Percentiles rank a stretch among this genome's conserved stretches.
Evolutionary conservation across 2,329 filamentous ascomycete species (phyloP).

Genomic region (Westerdykella aurantiaca): DNA sequence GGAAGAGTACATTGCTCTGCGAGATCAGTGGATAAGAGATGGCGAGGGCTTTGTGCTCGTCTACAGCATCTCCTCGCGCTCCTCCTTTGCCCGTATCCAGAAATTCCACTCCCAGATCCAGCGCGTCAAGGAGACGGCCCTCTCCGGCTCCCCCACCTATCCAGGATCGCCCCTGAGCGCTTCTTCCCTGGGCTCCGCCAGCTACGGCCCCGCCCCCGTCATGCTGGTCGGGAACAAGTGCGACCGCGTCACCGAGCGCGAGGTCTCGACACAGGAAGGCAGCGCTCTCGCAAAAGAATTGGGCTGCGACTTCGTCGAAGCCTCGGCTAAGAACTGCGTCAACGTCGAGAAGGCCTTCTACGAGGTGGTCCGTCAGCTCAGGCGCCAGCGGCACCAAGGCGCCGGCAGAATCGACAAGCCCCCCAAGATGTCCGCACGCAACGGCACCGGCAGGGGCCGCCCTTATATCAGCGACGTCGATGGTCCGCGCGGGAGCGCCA

Average conservation of each 20-base stretch:
- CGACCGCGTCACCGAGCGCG: constrained; percentile 89
- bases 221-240: constrained; percentile 99
- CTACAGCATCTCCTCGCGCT: constrained; percentile 96
- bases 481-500: constrained; percentile 8
- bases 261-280: constrained; percentile 94
- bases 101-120: constrained; percentile 96
- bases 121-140: constrained; percentile 85
- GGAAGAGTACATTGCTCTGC: constrained; percentile 93
- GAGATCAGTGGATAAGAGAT: constrained; percentile 97
- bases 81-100: constrained; percentile 90
- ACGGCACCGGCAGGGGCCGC: neutral
- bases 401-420: constrained; percentile 11
- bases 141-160: constrained; percentile 67
- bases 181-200: constrained; percentile 48
- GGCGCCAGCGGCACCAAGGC: constrained; percentile 64
- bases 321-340: constrained; percentile 95
- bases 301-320: constrained; percentile 94
- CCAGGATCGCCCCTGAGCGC: constrained; percentile 65
- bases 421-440: constrained; percentile 1
- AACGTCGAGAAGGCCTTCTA: constrained; percentile 99
- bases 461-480: constrained; percentile 7
- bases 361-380: constrained; percentile 87
- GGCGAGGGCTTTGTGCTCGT: constrained; percentile 96
- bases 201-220: constrained; percentile 71
- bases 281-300: constrained; percentile 85